These are phyloP conservation scores for Dactylonectria estremocensis DNA, from an alignment of 2,329 filamentous ascomycete genomes.

Conservation along the genomic window DNA sequence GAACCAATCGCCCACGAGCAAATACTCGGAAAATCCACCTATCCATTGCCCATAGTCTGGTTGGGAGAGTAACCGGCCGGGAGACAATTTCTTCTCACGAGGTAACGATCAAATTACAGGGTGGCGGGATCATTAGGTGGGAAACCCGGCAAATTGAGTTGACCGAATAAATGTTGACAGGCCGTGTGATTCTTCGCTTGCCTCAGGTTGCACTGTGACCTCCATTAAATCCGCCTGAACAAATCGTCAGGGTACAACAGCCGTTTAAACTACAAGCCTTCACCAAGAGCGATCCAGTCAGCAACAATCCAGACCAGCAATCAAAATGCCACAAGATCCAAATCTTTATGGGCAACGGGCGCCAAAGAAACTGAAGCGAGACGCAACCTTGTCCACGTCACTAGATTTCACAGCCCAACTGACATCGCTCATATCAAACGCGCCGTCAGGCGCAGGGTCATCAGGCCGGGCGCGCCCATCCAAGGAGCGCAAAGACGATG, in stretches of 20 bases:
- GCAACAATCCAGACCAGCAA: background rate
- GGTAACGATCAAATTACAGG: background rate
- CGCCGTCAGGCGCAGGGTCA: slow-evolving; percentile 58
- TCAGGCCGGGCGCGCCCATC: slow-evolving; percentile 62
- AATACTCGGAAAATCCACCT: slow-evolving; percentile 1
- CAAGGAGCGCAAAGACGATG: slow-evolving; percentile 65
- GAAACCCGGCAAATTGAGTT: background rate
- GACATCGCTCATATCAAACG: slow-evolving; percentile 80
- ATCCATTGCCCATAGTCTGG: background rate
- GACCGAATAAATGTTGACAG: background rate
- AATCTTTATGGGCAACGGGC: slow-evolving; percentile 84
- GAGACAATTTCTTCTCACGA: background rate
- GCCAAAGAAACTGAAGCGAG: slow-evolving; percentile 78
- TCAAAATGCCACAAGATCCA: slow-evolving; percentile 74
- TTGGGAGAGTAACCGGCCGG: background rate
- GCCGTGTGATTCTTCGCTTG: slow-evolving; percentile 33
- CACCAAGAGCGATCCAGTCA: slow-evolving; percentile 10
- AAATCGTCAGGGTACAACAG: slow-evolving; percentile 12
- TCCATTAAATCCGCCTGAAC: slow-evolving; percentile 12
- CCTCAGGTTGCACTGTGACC: slow-evolving; percentile 41
- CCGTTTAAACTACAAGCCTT: slow-evolving; percentile 2
- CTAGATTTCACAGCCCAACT: slow-evolving; percentile 93
- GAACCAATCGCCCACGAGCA: slow-evolving; percentile 29
- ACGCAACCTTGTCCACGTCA: slow-evolving; percentile 79
- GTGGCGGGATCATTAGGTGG: background rate